Evolutionary conservation across 2,329 filamentous ascomycete genomes (phyloP).

Genomic region (Clarireedia monteithiana): DNA sequence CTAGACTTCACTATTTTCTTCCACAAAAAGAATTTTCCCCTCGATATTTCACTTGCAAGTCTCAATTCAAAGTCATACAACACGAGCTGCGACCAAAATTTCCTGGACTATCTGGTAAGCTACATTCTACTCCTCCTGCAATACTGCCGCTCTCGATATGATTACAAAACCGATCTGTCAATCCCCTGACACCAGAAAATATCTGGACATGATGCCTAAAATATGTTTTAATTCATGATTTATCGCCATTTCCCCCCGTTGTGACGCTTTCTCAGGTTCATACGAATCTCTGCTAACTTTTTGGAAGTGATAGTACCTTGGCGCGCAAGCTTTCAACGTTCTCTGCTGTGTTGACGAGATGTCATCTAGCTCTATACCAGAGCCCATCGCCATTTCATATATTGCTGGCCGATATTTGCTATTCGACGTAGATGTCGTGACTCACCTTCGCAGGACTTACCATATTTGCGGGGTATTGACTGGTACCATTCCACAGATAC

Average conservation of each 20-base stretch:
- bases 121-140: background rate
- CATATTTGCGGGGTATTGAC: slow-evolving; percentile 80
- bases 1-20: no score
- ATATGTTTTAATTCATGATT: slow-evolving; percentile 43
- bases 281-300: background rate
- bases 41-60: background rate
- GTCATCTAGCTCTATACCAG: slow-evolving; percentile 23
- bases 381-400: slow-evolving; percentile 70
- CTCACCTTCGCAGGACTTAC: slow-evolving; percentile 69
- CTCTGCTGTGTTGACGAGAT: background rate
- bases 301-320: background rate
- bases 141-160: slow-evolving; percentile 39
- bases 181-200: slow-evolving; percentile 59
- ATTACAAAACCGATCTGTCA: slow-evolving; percentile 71
- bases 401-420: slow-evolving; percentile 78
- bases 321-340: no score
- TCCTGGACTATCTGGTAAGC: slow-evolving; percentile 1
- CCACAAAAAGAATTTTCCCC: background rate
- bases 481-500: slow-evolving; percentile 83
- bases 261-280: background rate
- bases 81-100: background rate
- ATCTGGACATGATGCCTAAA: slow-evolving; percentile 40
- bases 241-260: slow-evolving; percentile 23
- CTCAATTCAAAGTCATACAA: background rate
- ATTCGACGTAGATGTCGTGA: slow-evolving; percentile 77